phyloP scores from a whole-genome alignment of 768 basidiomycete genomes.

The Leccinum truebloodii region DNA sequence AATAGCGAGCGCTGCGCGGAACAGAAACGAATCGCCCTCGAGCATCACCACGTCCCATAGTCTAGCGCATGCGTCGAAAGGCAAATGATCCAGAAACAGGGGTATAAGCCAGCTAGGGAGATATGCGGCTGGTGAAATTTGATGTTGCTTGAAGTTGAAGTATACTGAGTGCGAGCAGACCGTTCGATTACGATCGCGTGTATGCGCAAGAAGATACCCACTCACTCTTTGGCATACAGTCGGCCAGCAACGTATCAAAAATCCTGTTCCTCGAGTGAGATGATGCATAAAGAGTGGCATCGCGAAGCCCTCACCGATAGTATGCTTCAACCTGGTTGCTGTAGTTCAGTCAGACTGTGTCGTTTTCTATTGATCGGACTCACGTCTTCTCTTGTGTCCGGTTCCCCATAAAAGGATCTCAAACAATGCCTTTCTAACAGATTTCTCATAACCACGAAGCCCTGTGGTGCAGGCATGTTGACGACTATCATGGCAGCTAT shows the following conservation, averaged over 20 bases:
- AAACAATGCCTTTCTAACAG: constrained; percentile 82
- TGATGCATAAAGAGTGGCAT: background rate
- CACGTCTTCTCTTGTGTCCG: constrained; percentile 74
- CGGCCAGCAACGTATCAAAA: constrained; percentile 89
- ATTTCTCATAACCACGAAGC: constrained; percentile 83
- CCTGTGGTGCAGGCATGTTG: constrained; percentile 74
- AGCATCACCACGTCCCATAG: constrained; percentile 87
- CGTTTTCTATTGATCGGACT: constrained; percentile 33
- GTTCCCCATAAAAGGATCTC: constrained; percentile 80
- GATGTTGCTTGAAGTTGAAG: constrained; percentile 93
- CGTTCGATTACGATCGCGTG: background rate
- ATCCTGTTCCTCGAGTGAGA: constrained; percentile 52
- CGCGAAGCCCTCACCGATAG: constrained; percentile 58
- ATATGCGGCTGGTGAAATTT: constrained; percentile 84
- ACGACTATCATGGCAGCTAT: constrained; percentile 86
- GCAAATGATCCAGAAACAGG: constrained; percentile 82
- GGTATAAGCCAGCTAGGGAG: constrained; percentile 80
- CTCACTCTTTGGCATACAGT: constrained; percentile 92
- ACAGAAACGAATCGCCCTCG: constrained; percentile 90
- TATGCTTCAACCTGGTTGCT: constrained; percentile 78
- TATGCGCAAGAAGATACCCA: background rate
- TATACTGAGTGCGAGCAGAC: constrained; percentile 55
- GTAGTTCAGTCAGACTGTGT: constrained; percentile 31
- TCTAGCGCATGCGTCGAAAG: constrained; percentile 86
- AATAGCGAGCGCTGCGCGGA: constrained; percentile 80